Evolutionary conservation across 768 basidiomycete genomes (phyloP).

Genomic region (Rhizopogon vinicolor): DNA sequence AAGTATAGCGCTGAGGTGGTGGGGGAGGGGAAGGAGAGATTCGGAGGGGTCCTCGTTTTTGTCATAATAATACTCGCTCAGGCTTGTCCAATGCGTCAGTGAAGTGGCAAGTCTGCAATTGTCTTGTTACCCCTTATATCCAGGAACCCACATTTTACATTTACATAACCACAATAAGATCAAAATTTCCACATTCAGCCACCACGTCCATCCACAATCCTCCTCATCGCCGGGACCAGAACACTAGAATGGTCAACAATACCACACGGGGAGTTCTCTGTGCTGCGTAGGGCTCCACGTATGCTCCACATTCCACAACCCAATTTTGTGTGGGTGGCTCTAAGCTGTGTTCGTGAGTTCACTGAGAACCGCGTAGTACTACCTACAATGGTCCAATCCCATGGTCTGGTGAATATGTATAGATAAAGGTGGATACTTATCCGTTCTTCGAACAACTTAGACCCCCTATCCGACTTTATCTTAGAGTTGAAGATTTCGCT

Average conservation of each 20-base stretch:
- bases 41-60: not conserved
- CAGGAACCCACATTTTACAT: not conserved
- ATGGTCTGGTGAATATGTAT: not conserved
- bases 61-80: not conserved
- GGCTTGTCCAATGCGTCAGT: not conserved
- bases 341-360: not conserved
- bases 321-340: not conserved
- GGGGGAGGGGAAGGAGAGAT: constrained; percentile 4
- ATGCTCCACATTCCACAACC: not conserved
- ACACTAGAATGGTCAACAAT: not conserved
- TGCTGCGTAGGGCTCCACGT: not conserved
- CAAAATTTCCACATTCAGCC: not conserved
- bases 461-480: not conserved
- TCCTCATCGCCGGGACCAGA: not conserved
- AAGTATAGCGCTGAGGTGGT: not conserved
- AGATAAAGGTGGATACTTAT: too few relatives aligned
- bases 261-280: not conserved
- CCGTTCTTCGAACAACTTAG: not conserved
- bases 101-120: constrained; percentile 11
- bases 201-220: not conserved
- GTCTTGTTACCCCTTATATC: constrained; percentile 21
- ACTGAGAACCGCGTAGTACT: not conserved
- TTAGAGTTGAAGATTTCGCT: too few relatives aligned
- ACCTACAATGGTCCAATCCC: not conserved
- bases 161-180: constrained; percentile 21